These are phyloP conservation scores for Voacanga thouarsii DNA, from an alignment of 257 asterid species.

Conservation along the genomic window DNA sequence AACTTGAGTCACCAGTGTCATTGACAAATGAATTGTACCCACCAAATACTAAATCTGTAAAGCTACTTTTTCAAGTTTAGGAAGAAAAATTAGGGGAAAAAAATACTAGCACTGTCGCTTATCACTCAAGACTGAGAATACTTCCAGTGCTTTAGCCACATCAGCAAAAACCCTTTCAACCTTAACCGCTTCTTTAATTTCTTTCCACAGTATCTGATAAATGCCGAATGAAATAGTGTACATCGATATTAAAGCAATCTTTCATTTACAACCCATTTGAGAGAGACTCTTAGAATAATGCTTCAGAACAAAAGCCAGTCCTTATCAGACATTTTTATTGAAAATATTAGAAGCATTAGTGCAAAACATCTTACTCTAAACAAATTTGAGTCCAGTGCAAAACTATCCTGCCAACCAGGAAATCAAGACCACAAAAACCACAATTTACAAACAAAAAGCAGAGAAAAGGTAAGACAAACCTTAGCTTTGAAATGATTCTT, in stretches of 20 bases:
- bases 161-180: background rate
- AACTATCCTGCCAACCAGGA: background rate
- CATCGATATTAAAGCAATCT: background rate
- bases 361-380: background rate
- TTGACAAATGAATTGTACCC: background rate
- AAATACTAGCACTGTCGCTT: background rate
- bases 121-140: background rate
- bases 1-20: background rate
- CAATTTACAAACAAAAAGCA: background rate
- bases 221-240: background rate
- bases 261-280: background rate
- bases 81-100: background rate
- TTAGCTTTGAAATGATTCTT: constrained; percentile 89
- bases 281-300: background rate
- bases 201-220: background rate
- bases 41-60: background rate
- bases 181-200: background rate
- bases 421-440: constrained; percentile 1
- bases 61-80: background rate
- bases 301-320: background rate
- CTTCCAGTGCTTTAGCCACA: background rate
- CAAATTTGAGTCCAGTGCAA: background rate
- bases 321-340: background rate
- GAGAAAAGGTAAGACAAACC: constrained; percentile 37
- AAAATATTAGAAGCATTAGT: background rate